These are phyloP conservation scores for Rhodotorula sp. DNA, from an alignment of 1,284 basidiomycete genomes.

Conservation along the genomic window DNA sequence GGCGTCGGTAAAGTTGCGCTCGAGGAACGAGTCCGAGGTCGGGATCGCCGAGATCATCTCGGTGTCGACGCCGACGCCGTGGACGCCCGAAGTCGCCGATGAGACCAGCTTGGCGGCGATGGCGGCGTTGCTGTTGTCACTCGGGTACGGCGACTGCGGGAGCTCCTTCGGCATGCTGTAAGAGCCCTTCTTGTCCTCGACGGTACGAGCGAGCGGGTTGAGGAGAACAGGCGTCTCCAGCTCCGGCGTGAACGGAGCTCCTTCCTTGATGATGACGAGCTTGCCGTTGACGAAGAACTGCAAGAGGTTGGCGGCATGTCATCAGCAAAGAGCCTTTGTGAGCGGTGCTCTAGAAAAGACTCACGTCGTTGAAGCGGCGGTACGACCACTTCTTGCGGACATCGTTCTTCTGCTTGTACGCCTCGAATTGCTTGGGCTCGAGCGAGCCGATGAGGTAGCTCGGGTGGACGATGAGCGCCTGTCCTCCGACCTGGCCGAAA, in stretches of 20 bases:
- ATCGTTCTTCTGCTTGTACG: slow-evolving; percentile 70
- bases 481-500: slow-evolving; percentile 98
- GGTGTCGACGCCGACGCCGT: slow-evolving; percentile 46
- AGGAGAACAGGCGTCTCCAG: slow-evolving; percentile 83
- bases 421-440: slow-evolving; percentile 67
- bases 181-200: slow-evolving; percentile 77
- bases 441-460: slow-evolving; percentile 83
- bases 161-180: slow-evolving; percentile 71
- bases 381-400: slow-evolving; percentile 73
- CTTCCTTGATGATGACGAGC: slow-evolving; percentile 91
- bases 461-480: slow-evolving; percentile 82
- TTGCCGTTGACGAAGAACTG: slow-evolving; percentile 76
- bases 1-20: slow-evolving; percentile 86
- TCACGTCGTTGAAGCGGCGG: slow-evolving; percentile 82
- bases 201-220: slow-evolving; percentile 76
- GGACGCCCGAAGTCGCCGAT: slow-evolving; percentile 35
- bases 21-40: slow-evolving; percentile 82
- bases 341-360: background rate
- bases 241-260: slow-evolving; percentile 83
- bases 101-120: slow-evolving; percentile 55
- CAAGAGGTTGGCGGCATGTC: no score
- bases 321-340: background rate
- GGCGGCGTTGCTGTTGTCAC: slow-evolving; percentile 67
- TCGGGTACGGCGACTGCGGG: slow-evolving; percentile 51
- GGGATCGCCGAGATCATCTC: slow-evolving; percentile 93